Percentiles rank a stretch among this genome's conserved stretches.
Evolutionary conservation across 2,329 filamentous ascomycete genomes (phyloP).

Genomic region (Pseudocercospora crystallina): DNA sequence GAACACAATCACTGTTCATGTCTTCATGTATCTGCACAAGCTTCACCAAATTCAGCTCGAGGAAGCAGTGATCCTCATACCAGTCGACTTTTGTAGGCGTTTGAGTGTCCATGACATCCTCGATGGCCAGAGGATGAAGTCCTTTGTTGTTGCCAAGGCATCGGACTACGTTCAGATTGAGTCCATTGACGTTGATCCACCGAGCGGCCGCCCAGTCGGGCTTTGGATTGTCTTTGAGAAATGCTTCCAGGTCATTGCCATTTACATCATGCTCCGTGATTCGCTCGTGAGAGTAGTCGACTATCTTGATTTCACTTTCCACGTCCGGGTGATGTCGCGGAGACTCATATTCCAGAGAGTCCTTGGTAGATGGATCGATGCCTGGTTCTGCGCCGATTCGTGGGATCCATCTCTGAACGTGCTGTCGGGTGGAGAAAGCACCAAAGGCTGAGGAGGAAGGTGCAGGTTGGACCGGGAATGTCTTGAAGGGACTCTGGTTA

Average conservation of each 20-base stretch:
- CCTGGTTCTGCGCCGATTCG: slow-evolving; percentile 27
- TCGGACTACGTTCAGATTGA: slow-evolving; percentile 89
- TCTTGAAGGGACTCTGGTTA: no score
- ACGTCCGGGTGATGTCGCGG: slow-evolving; percentile 8
- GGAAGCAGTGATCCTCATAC: slow-evolving; percentile 59
- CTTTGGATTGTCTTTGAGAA: slow-evolving; percentile 61
- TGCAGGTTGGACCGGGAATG: no score
- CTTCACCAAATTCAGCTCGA: slow-evolving; percentile 58
- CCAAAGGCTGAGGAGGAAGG: no score
- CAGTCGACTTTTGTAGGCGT: slow-evolving; percentile 90
- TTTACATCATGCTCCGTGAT: slow-evolving; percentile 64
- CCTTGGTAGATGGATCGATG: slow-evolving; percentile 21
- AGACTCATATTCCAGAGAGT: slow-evolving; percentile 8
- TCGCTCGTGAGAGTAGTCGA: slow-evolving; percentile 73
- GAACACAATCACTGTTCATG: neutral
- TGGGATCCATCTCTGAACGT: slow-evolving; percentile 15
- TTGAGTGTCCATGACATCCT: slow-evolving; percentile 79
- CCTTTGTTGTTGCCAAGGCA: slow-evolving; percentile 72
- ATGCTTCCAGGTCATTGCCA: slow-evolving; percentile 67
- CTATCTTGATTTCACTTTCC: slow-evolving; percentile 74
- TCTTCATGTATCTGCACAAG: slow-evolving; percentile 65
- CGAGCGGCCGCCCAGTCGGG: slow-evolving; percentile 74
- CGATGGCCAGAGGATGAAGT: slow-evolving; percentile 79
- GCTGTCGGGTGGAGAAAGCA: neutral
- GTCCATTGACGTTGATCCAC: slow-evolving; percentile 91